Conservation (phyloP, 2,329 filamentous ascomycete species). For the Fusarium nisikadoi region DNA sequence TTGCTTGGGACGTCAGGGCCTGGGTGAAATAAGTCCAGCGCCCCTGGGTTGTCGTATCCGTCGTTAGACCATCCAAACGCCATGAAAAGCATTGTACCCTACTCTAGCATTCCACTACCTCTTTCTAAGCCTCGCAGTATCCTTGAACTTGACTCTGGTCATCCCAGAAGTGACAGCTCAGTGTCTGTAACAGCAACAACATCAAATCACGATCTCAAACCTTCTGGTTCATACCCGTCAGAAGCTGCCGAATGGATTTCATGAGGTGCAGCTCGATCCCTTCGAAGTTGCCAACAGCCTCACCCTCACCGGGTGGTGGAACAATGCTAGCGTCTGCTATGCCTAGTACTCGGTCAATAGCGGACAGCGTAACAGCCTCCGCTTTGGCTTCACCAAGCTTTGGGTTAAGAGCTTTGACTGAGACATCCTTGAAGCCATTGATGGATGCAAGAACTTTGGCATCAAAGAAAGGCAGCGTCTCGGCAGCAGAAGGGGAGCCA, state of each 20-base stretch:
- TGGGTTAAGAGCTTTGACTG: slow-evolving; percentile 54
- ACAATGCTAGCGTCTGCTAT: slow-evolving; percentile 58
- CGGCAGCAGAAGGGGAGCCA: slow-evolving; percentile 34
- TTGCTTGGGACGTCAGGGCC: slow-evolving; percentile 15
- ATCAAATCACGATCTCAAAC: slow-evolving; percentile 34
- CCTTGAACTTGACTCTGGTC: not conserved
- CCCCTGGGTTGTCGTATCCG: slow-evolving; percentile 40
- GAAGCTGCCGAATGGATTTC: slow-evolving; percentile 53
- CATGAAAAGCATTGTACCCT: slow-evolving; percentile 33
- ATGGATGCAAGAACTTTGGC: slow-evolving; percentile 56
- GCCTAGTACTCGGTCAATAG: slow-evolving; percentile 62
- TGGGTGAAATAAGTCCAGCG: slow-evolving; percentile 34
- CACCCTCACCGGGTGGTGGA: slow-evolving; percentile 48
- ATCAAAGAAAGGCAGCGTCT: slow-evolving; percentile 49
- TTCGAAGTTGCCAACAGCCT: slow-evolving; percentile 50
- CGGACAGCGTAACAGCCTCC: slow-evolving; percentile 60
- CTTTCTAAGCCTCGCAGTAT: slow-evolving; percentile 1
- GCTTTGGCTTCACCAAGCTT: slow-evolving; percentile 55
- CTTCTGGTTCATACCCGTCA: slow-evolving; percentile 55
- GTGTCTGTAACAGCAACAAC: not conserved
- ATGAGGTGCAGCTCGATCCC: slow-evolving; percentile 56
- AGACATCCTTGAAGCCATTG: slow-evolving; percentile 58
- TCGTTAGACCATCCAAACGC: slow-evolving; percentile 44
- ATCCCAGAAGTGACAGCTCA: not conserved
- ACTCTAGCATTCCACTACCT: slow-evolving; percentile 15